These are phyloP conservation scores for Pythium rhizo-oryzae DNA, from an alignment of 352 stramenopile genomes.

Conservation along the genomic window DNA sequence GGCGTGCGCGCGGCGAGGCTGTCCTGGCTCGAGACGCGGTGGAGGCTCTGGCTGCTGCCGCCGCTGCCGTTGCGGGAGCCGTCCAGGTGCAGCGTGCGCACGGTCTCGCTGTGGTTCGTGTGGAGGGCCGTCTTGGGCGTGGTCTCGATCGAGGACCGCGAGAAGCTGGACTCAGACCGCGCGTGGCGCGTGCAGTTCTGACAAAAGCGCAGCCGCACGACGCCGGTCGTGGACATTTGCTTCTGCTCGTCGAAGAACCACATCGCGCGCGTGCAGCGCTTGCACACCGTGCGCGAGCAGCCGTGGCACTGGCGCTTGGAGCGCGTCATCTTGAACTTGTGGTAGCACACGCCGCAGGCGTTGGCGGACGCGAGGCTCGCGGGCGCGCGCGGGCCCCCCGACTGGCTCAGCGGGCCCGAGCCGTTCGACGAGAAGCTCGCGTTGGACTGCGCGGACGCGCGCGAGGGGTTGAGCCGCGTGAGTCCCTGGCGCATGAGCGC, in stretches of 20 bases:
- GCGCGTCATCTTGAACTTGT: constrained; percentile 41
- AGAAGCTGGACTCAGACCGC: constrained; percentile 24
- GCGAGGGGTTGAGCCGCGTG: constrained; percentile 21
- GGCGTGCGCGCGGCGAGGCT: constrained; percentile 18
- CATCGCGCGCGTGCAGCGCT: constrained; percentile 37
- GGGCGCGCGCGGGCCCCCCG: not conserved
- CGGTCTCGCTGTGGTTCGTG: constrained; percentile 11
- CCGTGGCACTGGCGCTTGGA: constrained; percentile 38
- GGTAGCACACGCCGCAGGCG: constrained; percentile 41
- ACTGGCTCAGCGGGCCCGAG: not conserved
- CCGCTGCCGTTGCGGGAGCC: constrained; percentile 3
- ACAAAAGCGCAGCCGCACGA: constrained; percentile 38
- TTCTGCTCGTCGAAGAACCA: constrained; percentile 42
- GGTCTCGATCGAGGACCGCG: constrained; percentile 7
- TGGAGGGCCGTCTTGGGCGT: not conserved
- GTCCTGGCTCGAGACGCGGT: constrained; percentile 24
- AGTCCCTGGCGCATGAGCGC: constrained; percentile 34
- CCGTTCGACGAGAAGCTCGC: constrained; percentile 20
- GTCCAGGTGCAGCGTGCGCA: constrained; percentile 7
- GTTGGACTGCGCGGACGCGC: constrained; percentile 1
- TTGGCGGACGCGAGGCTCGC: constrained; percentile 23
- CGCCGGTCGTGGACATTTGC: constrained; percentile 33
- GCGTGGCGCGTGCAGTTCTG: constrained; percentile 38
- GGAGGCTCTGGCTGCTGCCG: constrained; percentile 18
- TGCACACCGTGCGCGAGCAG: constrained; percentile 36